Evolutionary conservation across 2,329 filamentous ascomycete species (phyloP).

Genomic region (Teratosphaeria pseudoeucalypti): DNA sequence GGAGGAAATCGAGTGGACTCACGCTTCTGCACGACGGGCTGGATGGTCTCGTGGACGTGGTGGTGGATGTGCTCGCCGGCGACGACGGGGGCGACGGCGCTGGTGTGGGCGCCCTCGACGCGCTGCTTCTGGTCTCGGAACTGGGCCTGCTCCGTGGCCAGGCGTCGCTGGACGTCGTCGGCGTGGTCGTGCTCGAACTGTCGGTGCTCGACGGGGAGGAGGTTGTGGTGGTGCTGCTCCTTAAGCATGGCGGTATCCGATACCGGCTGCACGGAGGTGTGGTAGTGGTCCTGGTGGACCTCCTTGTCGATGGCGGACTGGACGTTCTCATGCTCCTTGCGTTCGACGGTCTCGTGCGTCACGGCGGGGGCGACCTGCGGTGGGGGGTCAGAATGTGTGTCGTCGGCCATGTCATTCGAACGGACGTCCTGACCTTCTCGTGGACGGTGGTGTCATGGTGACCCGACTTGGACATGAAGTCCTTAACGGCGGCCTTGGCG

Average conservation of each 20-base stretch:
- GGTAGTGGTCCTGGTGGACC: constrained; percentile 62
- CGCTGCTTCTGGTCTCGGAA: constrained; percentile 43
- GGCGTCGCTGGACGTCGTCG: constrained; percentile 34
- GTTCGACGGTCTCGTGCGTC: constrained; percentile 49
- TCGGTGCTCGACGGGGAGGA: constrained; percentile 49
- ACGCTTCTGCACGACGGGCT: constrained; percentile 57
- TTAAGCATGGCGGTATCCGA: constrained; percentile 45
- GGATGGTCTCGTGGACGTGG: constrained; percentile 57
- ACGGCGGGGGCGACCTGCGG: constrained; percentile 47
- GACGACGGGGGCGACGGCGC: constrained; percentile 39
- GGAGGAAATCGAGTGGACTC: neutral
- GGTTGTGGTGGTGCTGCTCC: constrained; percentile 53
- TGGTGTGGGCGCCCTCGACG: constrained; percentile 40
- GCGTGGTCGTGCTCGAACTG: constrained; percentile 52
- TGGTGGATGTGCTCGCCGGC: constrained; percentile 56
- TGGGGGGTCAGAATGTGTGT: neutral
- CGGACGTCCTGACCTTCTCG: constrained; percentile 33
- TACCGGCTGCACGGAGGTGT: constrained; percentile 59
- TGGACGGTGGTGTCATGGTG: constrained; percentile 63
- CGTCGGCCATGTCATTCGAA: neutral
- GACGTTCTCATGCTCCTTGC: constrained; percentile 46
- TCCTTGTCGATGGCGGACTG: constrained; percentile 56
- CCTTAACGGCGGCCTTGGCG: constrained; percentile 40
- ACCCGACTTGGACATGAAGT: constrained; percentile 50
- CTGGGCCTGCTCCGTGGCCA: constrained; percentile 44